Base-by-base conservation (phyloP, 2,329 filamentous ascomycete genomes). In the Beauveria medogensis region DNA sequence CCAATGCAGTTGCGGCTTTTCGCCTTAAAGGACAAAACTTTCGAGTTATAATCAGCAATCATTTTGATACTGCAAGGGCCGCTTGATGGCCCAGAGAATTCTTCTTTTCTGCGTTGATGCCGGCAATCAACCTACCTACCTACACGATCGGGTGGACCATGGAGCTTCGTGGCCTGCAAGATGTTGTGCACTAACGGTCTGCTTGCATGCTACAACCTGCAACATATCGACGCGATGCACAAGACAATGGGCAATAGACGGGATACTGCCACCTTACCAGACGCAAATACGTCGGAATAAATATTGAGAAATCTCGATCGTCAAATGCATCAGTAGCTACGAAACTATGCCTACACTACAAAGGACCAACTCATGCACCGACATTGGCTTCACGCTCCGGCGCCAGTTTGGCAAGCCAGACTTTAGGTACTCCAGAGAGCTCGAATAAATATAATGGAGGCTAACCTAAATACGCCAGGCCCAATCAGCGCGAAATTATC, bases 401-500 rank as follows among this genome's bases (percentile, higher is more conserved):
- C 81, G 83, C 24, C 87, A 90, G 56, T 93, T 93, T 74, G 82
- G 84, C 63, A 92, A 92, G 71, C 74, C 80, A 14, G 76, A 80
- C n/a, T 92, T 93, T 70, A 83, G 90, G 86, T 90, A 55, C n/a
- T 16, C 7, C 9, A 47, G 14, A 9, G 7, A 22, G 22, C 20
- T 47, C 10, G 10, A 6, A 9, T 47, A 1, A 22, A 26, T 24
- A 7, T 16, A 9, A 41, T 28, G n/a, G 7, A 34, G 40, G 14
- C 12, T 26, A 16, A 53, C 1, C 6, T 22, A 7, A 26, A 44
- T 53, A 37, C n/a, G 44, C 2, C 10, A 92, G 91, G 67, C 91
- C 92, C 12, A 78, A 90, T 43, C 93, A 97, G 71, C 85, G 90
- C 63, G 92, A 97, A 69, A 92, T 97, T 61, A 93, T 97, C 60